Evolutionary conservation across 2,329 filamentous ascomycete genomes (phyloP).

Genomic region (Fusarium pininemorale): DNA sequence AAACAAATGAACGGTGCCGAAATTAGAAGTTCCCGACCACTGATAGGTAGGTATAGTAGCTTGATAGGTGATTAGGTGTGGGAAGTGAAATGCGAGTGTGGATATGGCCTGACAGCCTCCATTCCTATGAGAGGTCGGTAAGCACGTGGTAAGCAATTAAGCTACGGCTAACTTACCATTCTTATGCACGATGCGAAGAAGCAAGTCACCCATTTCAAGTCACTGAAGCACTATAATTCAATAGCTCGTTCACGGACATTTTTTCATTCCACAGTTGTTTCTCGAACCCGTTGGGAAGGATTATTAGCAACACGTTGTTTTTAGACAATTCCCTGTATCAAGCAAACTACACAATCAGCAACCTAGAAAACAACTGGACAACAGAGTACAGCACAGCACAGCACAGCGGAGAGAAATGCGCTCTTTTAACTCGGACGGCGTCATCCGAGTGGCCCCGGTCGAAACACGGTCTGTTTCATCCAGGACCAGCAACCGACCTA

Average conservation of each 20-base stretch:
- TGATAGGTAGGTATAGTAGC: not conserved
- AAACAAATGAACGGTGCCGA: constrained; percentile 1
- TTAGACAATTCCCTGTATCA: not conserved
- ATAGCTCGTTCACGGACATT: not conserved
- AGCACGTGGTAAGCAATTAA: not conserved
- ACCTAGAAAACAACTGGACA: not conserved
- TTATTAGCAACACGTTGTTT: not conserved
- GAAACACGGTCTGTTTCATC: constrained; percentile 45
- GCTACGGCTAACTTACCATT: not conserved
- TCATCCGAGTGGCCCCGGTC: constrained; percentile 37
- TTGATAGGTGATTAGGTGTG: not conserved
- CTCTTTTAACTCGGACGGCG: constrained; percentile 29
- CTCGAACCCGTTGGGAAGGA: not conserved
- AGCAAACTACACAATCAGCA: not conserved
- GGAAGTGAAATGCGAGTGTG: not conserved
- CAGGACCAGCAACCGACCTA: constrained; percentile 35
- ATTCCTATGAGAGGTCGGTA: not conserved
- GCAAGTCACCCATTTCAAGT: not conserved
- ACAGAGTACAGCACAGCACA: not conserved
- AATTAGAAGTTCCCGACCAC: not conserved
- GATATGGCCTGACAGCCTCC: constrained; percentile 3
- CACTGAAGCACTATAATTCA: not conserved
- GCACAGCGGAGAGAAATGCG: not conserved
- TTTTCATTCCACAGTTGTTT: not conserved
- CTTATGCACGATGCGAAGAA: not conserved